Evolutionary conservation across 495 filamentous ascomycete genomes (phyloP), one percentile per base, ranked within the genome.

Genomic region (Tuber aestivum): DNA sequence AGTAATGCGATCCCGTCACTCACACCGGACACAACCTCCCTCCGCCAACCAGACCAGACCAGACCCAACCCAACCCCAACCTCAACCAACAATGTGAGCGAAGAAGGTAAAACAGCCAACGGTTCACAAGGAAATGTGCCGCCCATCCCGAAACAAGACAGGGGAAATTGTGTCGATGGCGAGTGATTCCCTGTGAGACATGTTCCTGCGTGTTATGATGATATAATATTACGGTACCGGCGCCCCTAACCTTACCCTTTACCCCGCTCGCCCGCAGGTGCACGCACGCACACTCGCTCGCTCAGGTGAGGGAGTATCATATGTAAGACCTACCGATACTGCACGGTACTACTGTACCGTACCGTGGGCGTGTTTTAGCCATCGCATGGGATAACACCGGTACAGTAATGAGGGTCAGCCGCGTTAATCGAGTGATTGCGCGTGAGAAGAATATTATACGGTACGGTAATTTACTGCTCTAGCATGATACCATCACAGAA

Each of bases 141-240:
- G 56, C 56, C 1, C 56, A 65, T 65, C 56, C n/a, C 32, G 32
- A 65, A 65, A 65, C 56, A 65, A n/a, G n/a, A 27, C 50, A 61
- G 56, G 56, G 50, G 27, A 65, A 65, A 35, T 65, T 65, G 56
- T 65, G 56, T 35, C 27, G 16, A 65, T 65, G 5, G 56, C 56
- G 56, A 65, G 56, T 65, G 56, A 65, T 65, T 65, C 56, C 56
- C 56, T 65, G 20, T 65, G 56, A 65, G 56, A 65, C 56, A 35
- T 61, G 56, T 65, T 65, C 56, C 56, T 65, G 56, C 56, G 56
- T 56, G 48, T 65, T 35, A 3, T 27, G 21, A 6, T 21, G 6
- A 21, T 16, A 45, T 21, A 21, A 45, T 48, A 23, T 16, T 0
- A 40, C 16, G 3, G 16, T 48, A 23, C 45, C 45, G 8, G 20